A percentile compares a stretch with the other conserved stretches of the same genome.
Evolutionary conservation across 169 alveolate genomes (phyloP).

Genomic region (Plasmodium ovale): DNA sequence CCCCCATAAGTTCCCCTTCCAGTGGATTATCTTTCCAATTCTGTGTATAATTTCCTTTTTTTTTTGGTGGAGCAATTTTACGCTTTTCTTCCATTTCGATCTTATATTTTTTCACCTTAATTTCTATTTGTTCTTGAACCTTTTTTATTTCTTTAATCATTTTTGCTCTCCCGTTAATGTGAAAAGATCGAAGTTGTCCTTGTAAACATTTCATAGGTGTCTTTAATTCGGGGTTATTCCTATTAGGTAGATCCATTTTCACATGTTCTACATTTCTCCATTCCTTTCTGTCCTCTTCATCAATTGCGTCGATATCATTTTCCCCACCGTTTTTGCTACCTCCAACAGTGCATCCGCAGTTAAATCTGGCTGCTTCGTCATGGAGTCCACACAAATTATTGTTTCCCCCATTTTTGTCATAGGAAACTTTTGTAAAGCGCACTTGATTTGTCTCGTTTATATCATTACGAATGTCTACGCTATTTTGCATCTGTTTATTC

Average conservation of each 20-base stretch:
- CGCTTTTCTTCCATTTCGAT: constrained; percentile 3
- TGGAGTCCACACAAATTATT: too few relatives aligned
- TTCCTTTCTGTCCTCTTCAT: not conserved
- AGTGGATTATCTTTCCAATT: not conserved
- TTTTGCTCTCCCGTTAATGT: not conserved
- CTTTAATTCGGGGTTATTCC: not conserved
- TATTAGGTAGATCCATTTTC: not conserved
- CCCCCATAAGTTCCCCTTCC: not conserved
- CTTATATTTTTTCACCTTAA: not conserved
- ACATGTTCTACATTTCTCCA: not conserved
- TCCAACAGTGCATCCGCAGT: not conserved
- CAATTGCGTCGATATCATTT: not conserved
- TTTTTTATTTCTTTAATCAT: not conserved
- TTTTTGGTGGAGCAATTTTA: constrained; percentile 29
- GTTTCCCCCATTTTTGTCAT: too few relatives aligned
- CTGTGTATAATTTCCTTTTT: constrained; percentile 1
- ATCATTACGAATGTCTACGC: too few relatives aligned
- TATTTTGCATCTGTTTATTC: too few relatives aligned
- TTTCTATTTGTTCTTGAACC: constrained; percentile 12
- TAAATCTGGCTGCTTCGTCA: not conserved
- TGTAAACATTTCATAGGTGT: not conserved
- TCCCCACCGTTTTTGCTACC: not conserved
- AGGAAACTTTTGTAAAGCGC: too few relatives aligned
- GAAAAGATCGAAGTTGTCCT: not conserved
- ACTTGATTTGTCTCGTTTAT: too few relatives aligned